phyloP scores from a whole-genome alignment of 306 rosid species.

The Bauhinia variegata region DNA sequence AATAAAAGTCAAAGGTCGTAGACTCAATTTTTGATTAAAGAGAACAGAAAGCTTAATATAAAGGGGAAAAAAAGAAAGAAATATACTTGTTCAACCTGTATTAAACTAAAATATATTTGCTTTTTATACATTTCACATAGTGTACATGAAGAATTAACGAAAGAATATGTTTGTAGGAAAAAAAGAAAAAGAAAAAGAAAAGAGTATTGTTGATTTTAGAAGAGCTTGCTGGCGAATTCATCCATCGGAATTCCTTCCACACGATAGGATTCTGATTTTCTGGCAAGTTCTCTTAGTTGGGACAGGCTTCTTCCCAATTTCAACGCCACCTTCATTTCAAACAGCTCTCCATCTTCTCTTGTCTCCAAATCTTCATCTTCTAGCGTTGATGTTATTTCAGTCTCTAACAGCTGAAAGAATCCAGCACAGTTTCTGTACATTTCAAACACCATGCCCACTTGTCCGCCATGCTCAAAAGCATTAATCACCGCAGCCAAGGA shows the following conservation, averaged over 20 bases:
- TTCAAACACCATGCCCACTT: conserved; percentile 71
- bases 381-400: conserved; percentile 38
- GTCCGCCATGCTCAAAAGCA: conserved; percentile 59
- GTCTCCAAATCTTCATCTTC: conserved; percentile 45
- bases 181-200: no score
- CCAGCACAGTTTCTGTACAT: conserved; percentile 50
- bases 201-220: conserved; percentile 2
- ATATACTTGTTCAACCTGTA: no score
- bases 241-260: conserved; percentile 38
- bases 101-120: no score
- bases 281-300: conserved; percentile 43
- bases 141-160: neutral
- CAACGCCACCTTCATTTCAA: conserved; percentile 51
- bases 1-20: no score
- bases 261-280: conserved; percentile 41
- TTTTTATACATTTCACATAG: no score
- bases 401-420: conserved; percentile 39
- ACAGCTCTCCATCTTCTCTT: conserved; percentile 51
- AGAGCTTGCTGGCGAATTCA: conserved; percentile 53
- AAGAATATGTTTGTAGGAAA: neutral
- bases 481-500: conserved; percentile 48
- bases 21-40: no score
- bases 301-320: conserved; percentile 50
- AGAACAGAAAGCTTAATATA: no score
- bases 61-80: no score